Evolutionary conservation across 2,329 filamentous ascomycete species (phyloP).

Genomic region (Neurospora sp.): DNA sequence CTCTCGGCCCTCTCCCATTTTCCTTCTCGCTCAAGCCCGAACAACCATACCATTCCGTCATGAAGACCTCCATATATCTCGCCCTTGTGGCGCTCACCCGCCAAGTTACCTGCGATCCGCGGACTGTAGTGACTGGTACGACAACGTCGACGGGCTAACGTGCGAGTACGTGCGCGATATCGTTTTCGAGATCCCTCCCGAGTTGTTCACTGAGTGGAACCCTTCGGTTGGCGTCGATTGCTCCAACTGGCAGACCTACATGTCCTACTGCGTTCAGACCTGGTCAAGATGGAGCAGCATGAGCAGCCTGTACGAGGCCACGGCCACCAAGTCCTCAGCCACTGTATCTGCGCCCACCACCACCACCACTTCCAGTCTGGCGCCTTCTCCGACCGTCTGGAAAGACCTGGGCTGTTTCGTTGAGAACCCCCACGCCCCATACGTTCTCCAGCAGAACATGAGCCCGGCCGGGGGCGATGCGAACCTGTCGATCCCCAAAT

Average conservation of each 20-base stretch:
- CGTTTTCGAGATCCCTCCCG: background rate
- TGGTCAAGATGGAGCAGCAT: conserved; percentile 1
- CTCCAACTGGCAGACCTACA: conserved; percentile 12
- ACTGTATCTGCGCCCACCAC: conserved; percentile 6
- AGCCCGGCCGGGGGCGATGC: conserved; percentile 14
- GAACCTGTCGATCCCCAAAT: conserved; percentile 23
- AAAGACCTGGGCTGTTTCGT: conserved; percentile 29
- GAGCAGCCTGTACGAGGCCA: conserved; percentile 6
- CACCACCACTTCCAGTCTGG: conserved; percentile 8
- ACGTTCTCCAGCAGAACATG: conserved; percentile 23
- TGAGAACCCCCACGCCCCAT: conserved; percentile 22
- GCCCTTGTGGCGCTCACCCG: background rate
- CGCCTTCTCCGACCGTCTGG: conserved; percentile 17
- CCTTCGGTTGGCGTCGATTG: conserved; percentile 17
- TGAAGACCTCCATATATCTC: background rate
- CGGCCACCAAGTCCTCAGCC: conserved; percentile 6
- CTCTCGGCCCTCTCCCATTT: background rate
- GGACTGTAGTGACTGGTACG: conserved; percentile 2
- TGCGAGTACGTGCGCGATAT: background rate
- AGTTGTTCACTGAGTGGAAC: conserved; percentile 12
- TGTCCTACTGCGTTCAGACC: conserved; percentile 17
- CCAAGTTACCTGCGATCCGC: background rate
- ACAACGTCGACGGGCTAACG: background rate
- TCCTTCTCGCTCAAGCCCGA: too few species aligned
- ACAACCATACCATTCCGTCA: background rate